Evolutionary conservation across 805 yeast species (phyloP).

Genomic region (Candida sanyiensis): DNA sequence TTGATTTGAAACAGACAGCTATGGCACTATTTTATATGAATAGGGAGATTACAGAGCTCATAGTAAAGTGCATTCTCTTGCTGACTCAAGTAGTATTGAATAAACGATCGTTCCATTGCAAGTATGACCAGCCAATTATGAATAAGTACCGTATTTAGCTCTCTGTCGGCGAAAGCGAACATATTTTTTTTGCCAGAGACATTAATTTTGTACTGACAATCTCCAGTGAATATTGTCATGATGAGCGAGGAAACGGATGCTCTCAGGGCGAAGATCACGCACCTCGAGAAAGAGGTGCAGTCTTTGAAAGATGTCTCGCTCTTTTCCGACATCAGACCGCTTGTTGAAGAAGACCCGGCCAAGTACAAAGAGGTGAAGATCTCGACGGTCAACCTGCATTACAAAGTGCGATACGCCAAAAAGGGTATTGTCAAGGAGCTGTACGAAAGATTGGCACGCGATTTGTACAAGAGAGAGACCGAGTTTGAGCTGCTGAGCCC

Average conservation of each 20-base stretch:
- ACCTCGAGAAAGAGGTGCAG: slow-evolving; percentile 19
- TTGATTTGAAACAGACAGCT: no score
- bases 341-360: slow-evolving; percentile 15
- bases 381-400: slow-evolving; percentile 16
- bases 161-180: no score
- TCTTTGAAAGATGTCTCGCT: slow-evolving; percentile 22
- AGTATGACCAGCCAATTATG: no score
- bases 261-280: slow-evolving; percentile 13
- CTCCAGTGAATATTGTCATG: background rate
- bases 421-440: slow-evolving; percentile 14
- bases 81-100: no score
- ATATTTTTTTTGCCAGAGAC: no score
- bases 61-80: no score
- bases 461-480: slow-evolving; percentile 15
- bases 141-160: no score
- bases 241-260: slow-evolving; percentile 3
- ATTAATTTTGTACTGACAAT: no score
- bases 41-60: no score
- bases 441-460: slow-evolving; percentile 19
- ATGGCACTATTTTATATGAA: no score
- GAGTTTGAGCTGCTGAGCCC: slow-evolving; percentile 20
- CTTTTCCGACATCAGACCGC: slow-evolving; percentile 24
- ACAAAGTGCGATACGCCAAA: slow-evolving; percentile 16
- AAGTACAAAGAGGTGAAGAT: slow-evolving; percentile 18
- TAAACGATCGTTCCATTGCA: no score